These are phyloP conservation scores for Moesziomyces parantarcticus DNA, from an alignment of 1,284 basidiomycete genomes.

Conservation along the genomic window DNA sequence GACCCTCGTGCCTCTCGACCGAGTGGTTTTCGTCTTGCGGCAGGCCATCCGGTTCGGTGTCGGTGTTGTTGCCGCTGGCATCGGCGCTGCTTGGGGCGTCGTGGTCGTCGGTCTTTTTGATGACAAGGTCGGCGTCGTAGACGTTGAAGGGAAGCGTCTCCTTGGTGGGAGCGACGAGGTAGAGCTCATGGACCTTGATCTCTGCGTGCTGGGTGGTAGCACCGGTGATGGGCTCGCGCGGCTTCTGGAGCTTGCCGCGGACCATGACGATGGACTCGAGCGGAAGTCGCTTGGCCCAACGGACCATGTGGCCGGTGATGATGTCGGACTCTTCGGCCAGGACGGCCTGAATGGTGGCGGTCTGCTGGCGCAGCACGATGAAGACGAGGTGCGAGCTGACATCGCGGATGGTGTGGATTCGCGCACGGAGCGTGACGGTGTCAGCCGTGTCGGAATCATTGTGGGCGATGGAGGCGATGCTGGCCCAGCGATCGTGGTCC, in stretches of 20 bases:
- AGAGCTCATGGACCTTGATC: slow-evolving; percentile 57
- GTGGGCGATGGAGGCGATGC: slow-evolving; percentile 32
- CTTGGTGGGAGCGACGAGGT: slow-evolving; percentile 48
- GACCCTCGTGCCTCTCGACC: slow-evolving; percentile 32
- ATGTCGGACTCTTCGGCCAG: slow-evolving; percentile 44
- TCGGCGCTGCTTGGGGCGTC: slow-evolving; percentile 22
- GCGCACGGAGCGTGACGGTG: slow-evolving; percentile 49
- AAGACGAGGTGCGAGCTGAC: slow-evolving; percentile 60
- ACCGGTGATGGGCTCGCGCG: slow-evolving; percentile 56
- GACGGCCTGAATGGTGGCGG: slow-evolving; percentile 60
- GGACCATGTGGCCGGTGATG: slow-evolving; percentile 60
- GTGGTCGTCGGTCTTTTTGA: slow-evolving; percentile 45
- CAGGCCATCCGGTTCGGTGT: slow-evolving; percentile 20
- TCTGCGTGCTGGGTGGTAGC: slow-evolving; percentile 57
- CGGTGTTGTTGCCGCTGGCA: slow-evolving; percentile 11
- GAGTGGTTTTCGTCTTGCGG: slow-evolving; percentile 37
- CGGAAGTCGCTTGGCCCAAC: slow-evolving; percentile 60
- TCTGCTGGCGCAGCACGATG: slow-evolving; percentile 60
- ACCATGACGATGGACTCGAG: slow-evolving; percentile 61
- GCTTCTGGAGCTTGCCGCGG: slow-evolving; percentile 52
- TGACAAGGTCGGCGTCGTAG: slow-evolving; percentile 58
- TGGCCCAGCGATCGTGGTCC: slow-evolving; percentile 31
- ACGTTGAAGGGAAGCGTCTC: slow-evolving; percentile 62
- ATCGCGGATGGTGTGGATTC: slow-evolving; percentile 61
- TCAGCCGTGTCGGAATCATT: slow-evolving; percentile 43